These are phyloP conservation scores for Ulmus americana DNA, from an alignment of 331 rosid genomes.

Conservation along the genomic window DNA sequence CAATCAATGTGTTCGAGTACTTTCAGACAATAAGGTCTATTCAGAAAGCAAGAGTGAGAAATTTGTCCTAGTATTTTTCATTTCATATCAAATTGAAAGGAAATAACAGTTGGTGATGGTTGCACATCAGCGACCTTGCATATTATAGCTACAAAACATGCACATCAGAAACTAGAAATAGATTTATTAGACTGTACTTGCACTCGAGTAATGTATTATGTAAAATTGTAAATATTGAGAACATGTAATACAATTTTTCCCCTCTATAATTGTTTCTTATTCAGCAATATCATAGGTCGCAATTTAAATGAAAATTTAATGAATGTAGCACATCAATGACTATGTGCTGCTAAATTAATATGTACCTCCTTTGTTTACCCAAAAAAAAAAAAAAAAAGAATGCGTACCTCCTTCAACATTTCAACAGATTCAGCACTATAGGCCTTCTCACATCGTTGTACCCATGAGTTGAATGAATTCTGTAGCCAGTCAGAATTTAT, in stretches of 20 bases:
- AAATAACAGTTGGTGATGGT: constrained; percentile 3
- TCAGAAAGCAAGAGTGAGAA: constrained; percentile 15
- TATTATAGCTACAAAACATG: neutral
- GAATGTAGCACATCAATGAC: constrained; percentile 12
- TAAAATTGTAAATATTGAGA: neutral
- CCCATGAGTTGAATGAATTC: constrained; percentile 64
- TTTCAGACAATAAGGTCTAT: constrained; percentile 13
- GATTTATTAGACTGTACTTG: neutral
- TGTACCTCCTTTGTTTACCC: too few relatives aligned
- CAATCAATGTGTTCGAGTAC: constrained; percentile 4
- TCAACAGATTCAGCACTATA: constrained; percentile 71
- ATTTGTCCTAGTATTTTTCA: constrained; percentile 3
- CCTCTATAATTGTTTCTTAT: neutral
- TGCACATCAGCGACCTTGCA: neutral
- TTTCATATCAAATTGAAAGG: neutral
- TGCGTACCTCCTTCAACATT: constrained; percentile 78
- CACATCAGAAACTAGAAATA: neutral
- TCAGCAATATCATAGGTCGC: neutral
- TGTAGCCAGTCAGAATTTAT: constrained; percentile 64
- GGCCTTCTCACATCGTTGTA: constrained; percentile 61
- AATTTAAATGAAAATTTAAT: neutral
- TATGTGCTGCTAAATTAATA: constrained; percentile 23
- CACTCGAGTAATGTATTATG: neutral
- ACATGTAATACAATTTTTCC: neutral
- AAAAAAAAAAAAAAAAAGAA: too few relatives aligned